A percentile compares a stretch with the other conserved stretches of the same genome.
phyloP scores from a whole-genome alignment of 2,329 filamentous ascomycete species.

The Pseudogymnoascus sp. region DNA sequence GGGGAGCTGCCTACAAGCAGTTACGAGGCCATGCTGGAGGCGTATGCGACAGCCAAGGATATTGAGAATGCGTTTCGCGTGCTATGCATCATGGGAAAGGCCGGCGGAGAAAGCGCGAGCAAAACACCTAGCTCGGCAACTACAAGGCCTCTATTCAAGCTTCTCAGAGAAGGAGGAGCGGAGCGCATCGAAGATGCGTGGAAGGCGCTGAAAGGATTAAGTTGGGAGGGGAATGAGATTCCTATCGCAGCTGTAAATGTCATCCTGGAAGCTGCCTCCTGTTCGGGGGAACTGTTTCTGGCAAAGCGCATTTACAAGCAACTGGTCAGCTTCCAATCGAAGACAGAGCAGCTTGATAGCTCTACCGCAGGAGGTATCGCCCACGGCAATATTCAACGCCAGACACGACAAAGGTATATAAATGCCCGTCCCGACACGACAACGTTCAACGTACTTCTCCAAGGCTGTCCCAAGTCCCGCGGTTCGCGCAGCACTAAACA shows the following conservation, averaged over 20 bases:
- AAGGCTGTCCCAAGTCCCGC: slow-evolving; percentile 35
- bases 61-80: slow-evolving; percentile 58
- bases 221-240: slow-evolving; percentile 38
- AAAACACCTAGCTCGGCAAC: slow-evolving; percentile 42
- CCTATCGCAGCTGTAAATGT: slow-evolving; percentile 43
- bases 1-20: slow-evolving; percentile 56
- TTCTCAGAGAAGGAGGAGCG: slow-evolving; percentile 40
- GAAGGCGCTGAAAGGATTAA: slow-evolving; percentile 46
- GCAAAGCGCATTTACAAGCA: slow-evolving; percentile 54
- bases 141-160: slow-evolving; percentile 52
- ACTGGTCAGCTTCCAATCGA: slow-evolving; percentile 36
- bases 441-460: slow-evolving; percentile 55
- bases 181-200: slow-evolving; percentile 44
- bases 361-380: neutral
- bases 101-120: slow-evolving; percentile 38
- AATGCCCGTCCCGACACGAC: slow-evolving; percentile 27
- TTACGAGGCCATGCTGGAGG: slow-evolving; percentile 70
- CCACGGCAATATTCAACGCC: neutral
- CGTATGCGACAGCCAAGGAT: slow-evolving; percentile 54
- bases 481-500: slow-evolving; percentile 22
- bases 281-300: slow-evolving; percentile 35
- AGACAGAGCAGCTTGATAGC: neutral
- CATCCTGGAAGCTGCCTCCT: slow-evolving; percentile 27
- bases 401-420: neutral
- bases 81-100: slow-evolving; percentile 63